Percentiles rank a stretch among this genome's conserved stretches.
These are phyloP conservation scores for Piloderma croceum DNA, from an alignment of 768 basidiomycete genomes.

Conservation along the genomic window DNA sequence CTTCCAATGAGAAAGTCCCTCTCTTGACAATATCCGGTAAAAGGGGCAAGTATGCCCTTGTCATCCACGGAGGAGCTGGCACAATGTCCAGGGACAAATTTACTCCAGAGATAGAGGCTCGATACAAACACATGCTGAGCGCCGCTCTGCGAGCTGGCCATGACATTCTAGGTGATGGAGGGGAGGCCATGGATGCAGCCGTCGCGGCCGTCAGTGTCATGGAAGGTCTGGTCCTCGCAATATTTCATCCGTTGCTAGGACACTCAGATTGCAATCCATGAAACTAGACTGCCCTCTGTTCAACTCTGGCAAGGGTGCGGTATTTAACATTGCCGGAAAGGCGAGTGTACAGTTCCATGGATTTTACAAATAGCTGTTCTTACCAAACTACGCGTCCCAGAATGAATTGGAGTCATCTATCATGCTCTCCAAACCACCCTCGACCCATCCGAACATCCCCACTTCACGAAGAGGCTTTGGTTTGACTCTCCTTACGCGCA, in stretches of 20 bases:
- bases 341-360: constrained; percentile 30
- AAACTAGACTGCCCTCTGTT: constrained; percentile 66
- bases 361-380: neutral
- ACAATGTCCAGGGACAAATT: constrained; percentile 54
- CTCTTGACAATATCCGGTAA: neutral
- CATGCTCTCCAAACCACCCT: constrained; percentile 76
- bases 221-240: constrained; percentile 48
- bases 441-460: constrained; percentile 55
- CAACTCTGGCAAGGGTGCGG: constrained; percentile 76
- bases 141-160: constrained; percentile 59
- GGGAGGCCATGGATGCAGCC: constrained; percentile 79
- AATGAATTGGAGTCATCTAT: constrained; percentile 79
- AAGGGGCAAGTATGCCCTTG: constrained; percentile 36
- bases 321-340: constrained; percentile 78
- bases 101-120: constrained; percentile 54
- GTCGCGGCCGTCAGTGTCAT: constrained; percentile 67
- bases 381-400: constrained; percentile 36
- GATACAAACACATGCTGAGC: constrained; percentile 51
- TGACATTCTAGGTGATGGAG: constrained; percentile 55
- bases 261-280: neutral
- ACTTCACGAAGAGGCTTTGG: constrained; percentile 56
- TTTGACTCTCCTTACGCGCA: constrained; percentile 58
- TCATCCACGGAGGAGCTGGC: constrained; percentile 79
- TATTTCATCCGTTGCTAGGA: neutral
- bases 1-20: neutral